Evolutionary conservation across 345 rosid genomes (phyloP), one percentile per base, ranked within the genome.

Genomic region (Fremontodendron californicum): DNA sequence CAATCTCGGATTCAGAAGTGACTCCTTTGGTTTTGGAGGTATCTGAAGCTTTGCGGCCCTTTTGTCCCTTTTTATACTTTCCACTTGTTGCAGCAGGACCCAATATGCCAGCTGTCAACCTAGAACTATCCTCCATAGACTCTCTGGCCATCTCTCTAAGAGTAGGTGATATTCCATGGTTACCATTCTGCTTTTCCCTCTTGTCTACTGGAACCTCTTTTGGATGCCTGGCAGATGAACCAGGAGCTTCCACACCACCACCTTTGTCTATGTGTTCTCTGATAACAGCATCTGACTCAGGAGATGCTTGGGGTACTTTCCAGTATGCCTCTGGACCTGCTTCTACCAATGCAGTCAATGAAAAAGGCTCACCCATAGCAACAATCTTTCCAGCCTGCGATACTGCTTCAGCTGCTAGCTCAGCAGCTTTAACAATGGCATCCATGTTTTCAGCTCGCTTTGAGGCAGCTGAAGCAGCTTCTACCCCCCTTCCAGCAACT

Each of bases 351-450:
- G 89, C 88, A 78, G 78, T 80, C 81, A 94, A 84, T 68, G 86
- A 71, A 60, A 88, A 81, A 82, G 91, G 90, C 77, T 90, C 95
- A 37, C 91, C 94, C 97, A 96, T 86, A 8, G 93, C 88, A 76
- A 91, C 96, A 76, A 93, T 88, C 81, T 87, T 93, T 75, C 98
- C 98, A 76, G 97, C 98, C 85, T 93, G 98, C 46, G 94, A 87
- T 45, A 93, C 97, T 45, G 99, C 98, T 78, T 90, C 98, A 19
- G 93, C 94, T 76, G 99, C 98, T 82, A 93, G 83, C 80, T 92
- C 94, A 42, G 99, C 99, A 85, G 99, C 99, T 82, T 85, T 93
- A 40, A 96, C 89, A 75, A 94, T 84, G 19, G 98, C 93, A 85
- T 91, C 93, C 85, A 92, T 84, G 81, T 94, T 96, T 83, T 96